phyloP scores from a whole-genome alignment of 2,329 filamentous ascomycete genomes.

The Aspergillus candidus region DNA sequence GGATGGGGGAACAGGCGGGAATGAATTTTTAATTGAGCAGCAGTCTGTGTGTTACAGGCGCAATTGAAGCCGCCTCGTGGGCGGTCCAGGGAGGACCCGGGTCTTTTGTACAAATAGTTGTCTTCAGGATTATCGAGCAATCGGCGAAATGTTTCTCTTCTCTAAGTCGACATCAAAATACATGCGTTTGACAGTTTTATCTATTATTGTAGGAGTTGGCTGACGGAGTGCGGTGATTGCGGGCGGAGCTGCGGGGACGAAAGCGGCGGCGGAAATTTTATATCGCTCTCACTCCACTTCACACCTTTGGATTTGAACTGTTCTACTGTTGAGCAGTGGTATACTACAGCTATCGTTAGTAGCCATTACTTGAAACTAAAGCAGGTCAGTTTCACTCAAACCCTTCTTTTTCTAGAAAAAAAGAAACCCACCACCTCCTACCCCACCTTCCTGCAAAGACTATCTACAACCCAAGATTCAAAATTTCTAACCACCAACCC shows the following conservation, averaged over 20 bases:
- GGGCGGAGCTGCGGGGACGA: conserved; percentile 18
- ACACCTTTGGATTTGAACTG: neutral
- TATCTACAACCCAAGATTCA: neutral
- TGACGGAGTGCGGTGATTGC: no score
- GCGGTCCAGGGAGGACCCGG: conserved; percentile 13
- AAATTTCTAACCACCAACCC: conserved; percentile 6
- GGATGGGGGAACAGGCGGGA: conserved; percentile 1
- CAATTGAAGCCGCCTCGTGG: conserved; percentile 18
- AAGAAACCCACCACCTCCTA: neutral
- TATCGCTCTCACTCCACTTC: conserved; percentile 13
- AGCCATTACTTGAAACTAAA: no score
- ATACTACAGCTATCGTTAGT: no score
- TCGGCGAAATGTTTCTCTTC: conserved; percentile 30
- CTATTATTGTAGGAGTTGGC: no score
- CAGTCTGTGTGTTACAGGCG: conserved; percentile 8
- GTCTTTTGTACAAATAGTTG: conserved; percentile 34
- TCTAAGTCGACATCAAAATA: conserved; percentile 12
- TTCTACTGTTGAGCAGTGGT: no score
- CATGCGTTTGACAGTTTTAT: conserved; percentile 9
- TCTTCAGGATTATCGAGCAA: conserved; percentile 24
- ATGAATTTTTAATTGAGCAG: conserved; percentile 5
- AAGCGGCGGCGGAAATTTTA: conserved; percentile 28
- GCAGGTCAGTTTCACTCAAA: no score
- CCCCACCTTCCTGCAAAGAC: neutral
- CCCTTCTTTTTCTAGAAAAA: neutral